phyloP scores from a whole-genome alignment of 257 asterid species.

The Salvia miltiorrhiza region DNA sequence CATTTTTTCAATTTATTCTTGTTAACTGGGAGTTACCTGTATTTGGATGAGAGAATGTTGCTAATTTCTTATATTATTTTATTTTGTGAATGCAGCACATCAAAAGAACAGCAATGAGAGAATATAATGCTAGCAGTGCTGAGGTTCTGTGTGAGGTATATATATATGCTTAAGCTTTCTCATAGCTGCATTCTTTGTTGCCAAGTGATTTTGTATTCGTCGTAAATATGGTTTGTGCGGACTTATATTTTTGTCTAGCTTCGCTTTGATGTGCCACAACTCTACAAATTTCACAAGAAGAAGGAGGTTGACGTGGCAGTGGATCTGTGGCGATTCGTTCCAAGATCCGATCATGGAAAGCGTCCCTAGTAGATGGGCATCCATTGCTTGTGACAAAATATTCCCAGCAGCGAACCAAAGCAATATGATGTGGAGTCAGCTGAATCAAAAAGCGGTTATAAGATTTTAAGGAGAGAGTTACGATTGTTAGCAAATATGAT shows the following conservation, averaged over 20 bases:
- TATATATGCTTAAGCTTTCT: background rate
- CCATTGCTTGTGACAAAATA: too few species aligned
- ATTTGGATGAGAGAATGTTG: too few species aligned
- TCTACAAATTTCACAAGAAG: constrained; percentile 97
- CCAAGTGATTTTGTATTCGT: background rate
- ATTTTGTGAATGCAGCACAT: constrained; percentile 57
- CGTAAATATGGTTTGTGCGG: background rate
- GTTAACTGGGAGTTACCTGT: constrained; percentile 5
- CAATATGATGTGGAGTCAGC: too few species aligned
- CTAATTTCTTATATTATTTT: too few species aligned
- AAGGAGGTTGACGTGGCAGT: constrained; percentile 93
- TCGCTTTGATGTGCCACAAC: constrained; percentile 79
- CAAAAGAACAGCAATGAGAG: constrained; percentile 73
- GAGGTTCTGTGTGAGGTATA: constrained; percentile 92
- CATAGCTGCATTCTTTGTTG: background rate
- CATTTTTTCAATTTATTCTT: background rate
- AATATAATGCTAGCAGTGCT: constrained; percentile 73
- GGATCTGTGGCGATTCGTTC: constrained; percentile 97
- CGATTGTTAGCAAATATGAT: too few species aligned
- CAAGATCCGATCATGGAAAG: constrained; percentile 24
- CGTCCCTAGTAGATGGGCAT: background rate
- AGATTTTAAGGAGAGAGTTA: too few species aligned
- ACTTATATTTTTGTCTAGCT: constrained; percentile 42
- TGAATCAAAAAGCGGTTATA: too few species aligned
- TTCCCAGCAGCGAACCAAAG: too few species aligned